Conservation (phyloP, 495 filamentous ascomycete genomes). For the Pseudevernia furfuracea region DNA sequence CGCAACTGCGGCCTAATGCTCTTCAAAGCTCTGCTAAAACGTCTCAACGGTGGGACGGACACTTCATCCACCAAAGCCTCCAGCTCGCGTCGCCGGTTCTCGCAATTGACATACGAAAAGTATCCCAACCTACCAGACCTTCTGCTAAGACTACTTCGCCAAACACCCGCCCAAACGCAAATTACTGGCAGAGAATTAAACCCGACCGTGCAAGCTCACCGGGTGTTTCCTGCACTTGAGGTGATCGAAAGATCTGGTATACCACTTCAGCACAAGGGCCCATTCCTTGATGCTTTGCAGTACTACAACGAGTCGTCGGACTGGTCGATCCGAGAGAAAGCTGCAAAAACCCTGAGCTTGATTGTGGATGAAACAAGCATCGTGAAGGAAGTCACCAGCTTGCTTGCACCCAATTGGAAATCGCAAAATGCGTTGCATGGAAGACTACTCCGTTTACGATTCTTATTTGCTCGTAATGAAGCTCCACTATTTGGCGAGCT, state of each 20-base stretch:
- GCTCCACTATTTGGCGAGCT: constrained; percentile 32
- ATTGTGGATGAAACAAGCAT: constrained; percentile 50
- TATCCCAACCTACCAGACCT: constrained; percentile 64
- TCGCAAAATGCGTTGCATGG: constrained; percentile 62
- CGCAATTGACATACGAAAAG: constrained; percentile 45
- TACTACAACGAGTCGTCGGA: constrained; percentile 60
- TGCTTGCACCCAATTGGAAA: constrained; percentile 38
- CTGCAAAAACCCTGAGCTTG: constrained; percentile 69
- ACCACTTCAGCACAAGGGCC: constrained; percentile 31
- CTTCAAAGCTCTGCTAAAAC: constrained; percentile 71
- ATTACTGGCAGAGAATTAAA: background rate
- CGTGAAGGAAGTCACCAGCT: constrained; percentile 37
- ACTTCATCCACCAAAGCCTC: constrained; percentile 17
- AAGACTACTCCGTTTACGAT: constrained; percentile 44
- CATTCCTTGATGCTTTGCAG: constrained; percentile 43
- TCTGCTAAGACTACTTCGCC: constrained; percentile 54
- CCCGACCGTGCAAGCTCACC: constrained; percentile 20
- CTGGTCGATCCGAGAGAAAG: constrained; percentile 88
- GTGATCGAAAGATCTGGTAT: constrained; percentile 52
- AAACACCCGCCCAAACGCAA: background rate
- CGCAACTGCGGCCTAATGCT: constrained; percentile 88
- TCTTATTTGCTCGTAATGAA: constrained; percentile 32
- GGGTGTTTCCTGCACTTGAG: constrained; percentile 71
- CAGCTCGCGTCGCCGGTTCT: constrained; percentile 19
- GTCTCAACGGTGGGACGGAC: constrained; percentile 30